phyloP scores from a whole-genome alignment of 345 rosid species.

The Arabidopsis suecica region DNA sequence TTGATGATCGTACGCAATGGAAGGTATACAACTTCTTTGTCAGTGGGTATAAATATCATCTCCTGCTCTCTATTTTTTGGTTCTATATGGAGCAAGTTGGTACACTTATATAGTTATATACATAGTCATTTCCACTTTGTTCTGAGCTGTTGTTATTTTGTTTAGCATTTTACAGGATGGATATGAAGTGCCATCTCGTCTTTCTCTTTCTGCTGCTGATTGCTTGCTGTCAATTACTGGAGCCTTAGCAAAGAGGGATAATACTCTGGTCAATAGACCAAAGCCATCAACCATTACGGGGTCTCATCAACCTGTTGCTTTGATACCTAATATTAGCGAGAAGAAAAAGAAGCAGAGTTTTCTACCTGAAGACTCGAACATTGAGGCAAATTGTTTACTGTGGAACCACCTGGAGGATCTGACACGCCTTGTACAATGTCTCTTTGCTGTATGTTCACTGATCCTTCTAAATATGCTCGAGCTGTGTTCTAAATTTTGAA shows the following conservation, averaged over 20 bases:
- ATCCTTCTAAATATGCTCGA: conserved; percentile 20
- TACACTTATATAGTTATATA: neutral
- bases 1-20: conserved; percentile 54
- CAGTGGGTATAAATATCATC: conserved; percentile 4
- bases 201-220: conserved; percentile 87
- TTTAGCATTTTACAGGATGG: conserved; percentile 75
- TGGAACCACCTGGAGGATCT: conserved; percentile 69
- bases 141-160: conserved; percentile 33
- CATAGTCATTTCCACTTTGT: conserved; percentile 5
- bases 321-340: conserved; percentile 40
- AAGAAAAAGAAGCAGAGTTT: conserved; percentile 49
- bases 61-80: neutral
- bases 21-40: conserved; percentile 56
- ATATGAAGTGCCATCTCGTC: conserved; percentile 86
- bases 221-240: conserved; percentile 73
- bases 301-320: conserved; percentile 46
- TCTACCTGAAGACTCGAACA: conserved; percentile 42
- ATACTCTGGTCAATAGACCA: conserved; percentile 45
- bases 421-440: conserved; percentile 58
- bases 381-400: conserved; percentile 55
- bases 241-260: conserved; percentile 68
- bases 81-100: conserved; percentile 18
- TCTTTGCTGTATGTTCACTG: conserved; percentile 63
- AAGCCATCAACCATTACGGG: conserved; percentile 45
- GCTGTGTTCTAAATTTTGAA: conserved; percentile 3